These are phyloP conservation scores for Trichodelitschia bisporula DNA, from an alignment of 495 filamentous ascomycete species.

Conservation along the genomic window DNA sequence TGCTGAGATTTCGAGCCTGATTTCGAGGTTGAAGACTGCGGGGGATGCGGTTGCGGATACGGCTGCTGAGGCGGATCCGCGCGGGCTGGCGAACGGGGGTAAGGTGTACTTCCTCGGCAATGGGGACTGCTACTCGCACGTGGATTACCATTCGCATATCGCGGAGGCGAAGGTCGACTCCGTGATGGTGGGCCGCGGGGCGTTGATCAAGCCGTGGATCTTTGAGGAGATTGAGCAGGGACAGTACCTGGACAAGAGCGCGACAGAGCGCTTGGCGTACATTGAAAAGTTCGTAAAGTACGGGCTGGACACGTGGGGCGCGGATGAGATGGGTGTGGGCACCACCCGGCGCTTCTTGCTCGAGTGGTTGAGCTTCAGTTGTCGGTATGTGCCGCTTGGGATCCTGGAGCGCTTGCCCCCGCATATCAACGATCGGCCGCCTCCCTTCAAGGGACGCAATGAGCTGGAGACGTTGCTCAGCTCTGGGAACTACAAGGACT, in stretches of 20 bases:
- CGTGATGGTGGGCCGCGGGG: conserved; percentile 80
- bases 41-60: conserved; percentile 46
- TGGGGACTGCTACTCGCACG: conserved; percentile 82
- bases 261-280: conserved; percentile 60
- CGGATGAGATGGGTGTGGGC: conserved; percentile 78
- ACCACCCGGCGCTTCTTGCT: conserved; percentile 73
- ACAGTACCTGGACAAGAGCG: conserved; percentile 87
- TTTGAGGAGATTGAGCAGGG: conserved; percentile 85
- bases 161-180: conserved; percentile 53
- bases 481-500: conserved; percentile 80
- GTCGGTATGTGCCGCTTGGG: conserved; percentile 75
- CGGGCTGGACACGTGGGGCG: conserved; percentile 82
- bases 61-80: conserved; percentile 42
- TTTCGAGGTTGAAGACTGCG: conserved; percentile 48
- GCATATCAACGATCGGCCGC: conserved; percentile 64
- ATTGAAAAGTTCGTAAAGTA: conserved; percentile 74
- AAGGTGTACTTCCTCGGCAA: conserved; percentile 83
- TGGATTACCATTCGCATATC: conserved; percentile 63
- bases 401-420: conserved; percentile 73
- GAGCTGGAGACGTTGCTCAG: conserved; percentile 79
- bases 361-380: conserved; percentile 83
- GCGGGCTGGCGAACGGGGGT: conserved; percentile 28
- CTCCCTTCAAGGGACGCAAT: conserved; percentile 55
- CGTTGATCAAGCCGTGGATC: conserved; percentile 89
- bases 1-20: conserved; percentile 60